Evolutionary conservation across 208 protist genomes (phyloP).

Genomic region (Lotmaria passim): DNA sequence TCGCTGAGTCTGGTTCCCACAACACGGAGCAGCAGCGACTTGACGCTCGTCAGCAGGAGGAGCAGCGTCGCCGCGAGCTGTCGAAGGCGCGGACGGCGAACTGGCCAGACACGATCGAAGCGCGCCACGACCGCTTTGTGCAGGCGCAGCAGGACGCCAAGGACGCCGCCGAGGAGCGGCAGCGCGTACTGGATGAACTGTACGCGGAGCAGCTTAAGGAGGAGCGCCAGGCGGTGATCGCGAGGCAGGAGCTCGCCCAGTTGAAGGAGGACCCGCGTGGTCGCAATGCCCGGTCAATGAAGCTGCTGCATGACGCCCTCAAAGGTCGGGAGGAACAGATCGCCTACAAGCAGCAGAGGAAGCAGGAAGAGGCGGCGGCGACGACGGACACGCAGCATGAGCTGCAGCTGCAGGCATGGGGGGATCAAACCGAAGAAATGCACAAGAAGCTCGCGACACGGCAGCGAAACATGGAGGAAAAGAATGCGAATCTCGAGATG

Average conservation of each 20-base stretch:
- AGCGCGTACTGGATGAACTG: slow-evolving; percentile 60
- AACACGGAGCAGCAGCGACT: slow-evolving; percentile 37
- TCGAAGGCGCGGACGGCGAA: slow-evolving; percentile 48
- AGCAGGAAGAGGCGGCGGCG: slow-evolving; percentile 43
- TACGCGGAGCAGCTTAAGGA: slow-evolving; percentile 65
- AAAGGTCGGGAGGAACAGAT: slow-evolving; percentile 79
- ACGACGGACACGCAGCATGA: slow-evolving; percentile 29
- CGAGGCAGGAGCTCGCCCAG: slow-evolving; percentile 49
- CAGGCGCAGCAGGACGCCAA: slow-evolving; percentile 43
- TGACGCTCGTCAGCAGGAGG: slow-evolving; percentile 37
- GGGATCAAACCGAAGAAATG: slow-evolving; percentile 51
- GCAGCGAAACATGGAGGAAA: slow-evolving; percentile 70
- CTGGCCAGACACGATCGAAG: slow-evolving; percentile 80
- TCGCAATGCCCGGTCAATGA: slow-evolving; percentile 61
- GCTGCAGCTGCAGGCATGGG: slow-evolving; percentile 52
- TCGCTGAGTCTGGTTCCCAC: slow-evolving; percentile 36
- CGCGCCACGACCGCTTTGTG: slow-evolving; percentile 65
- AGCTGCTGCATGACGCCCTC: slow-evolving; percentile 66
- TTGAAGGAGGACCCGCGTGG: slow-evolving; percentile 81
- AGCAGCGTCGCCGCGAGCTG: slow-evolving; percentile 44
- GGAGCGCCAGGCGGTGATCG: slow-evolving; percentile 52
- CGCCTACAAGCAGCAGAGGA: slow-evolving; percentile 48
- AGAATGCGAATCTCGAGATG: slow-evolving; percentile 73
- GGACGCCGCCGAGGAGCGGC: slow-evolving; percentile 63
- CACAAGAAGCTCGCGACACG: slow-evolving; percentile 48